Percentiles rank a stretch among this genome's conserved stretches.
Conservation (phyloP, 163 green algal genomes). For the Volvox carteri region DNA sequence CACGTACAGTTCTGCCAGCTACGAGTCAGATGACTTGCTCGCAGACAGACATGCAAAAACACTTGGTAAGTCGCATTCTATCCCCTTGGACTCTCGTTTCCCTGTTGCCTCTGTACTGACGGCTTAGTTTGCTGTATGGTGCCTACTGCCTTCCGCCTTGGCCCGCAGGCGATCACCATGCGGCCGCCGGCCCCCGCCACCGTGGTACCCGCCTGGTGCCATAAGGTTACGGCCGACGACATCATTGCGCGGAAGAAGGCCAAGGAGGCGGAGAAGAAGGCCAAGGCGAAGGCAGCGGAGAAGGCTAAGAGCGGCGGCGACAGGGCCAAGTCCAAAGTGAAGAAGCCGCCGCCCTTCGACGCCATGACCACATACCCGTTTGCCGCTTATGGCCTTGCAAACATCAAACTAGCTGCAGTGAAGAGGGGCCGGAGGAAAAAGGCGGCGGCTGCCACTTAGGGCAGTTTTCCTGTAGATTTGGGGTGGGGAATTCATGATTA, state of each 20-base stretch:
- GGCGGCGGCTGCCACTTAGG: not conserved
- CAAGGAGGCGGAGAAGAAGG: conserved; percentile 51
- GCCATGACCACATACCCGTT: conserved; percentile 30
- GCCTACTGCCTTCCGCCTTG: no score
- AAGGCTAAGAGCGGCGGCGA: conserved; percentile 12
- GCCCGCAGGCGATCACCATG: conserved; percentile 40
- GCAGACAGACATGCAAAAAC: no score
- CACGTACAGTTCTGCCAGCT: no score
- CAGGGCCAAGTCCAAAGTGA: conserved; percentile 22
- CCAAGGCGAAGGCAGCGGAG: not conserved
- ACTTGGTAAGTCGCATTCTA: no score
- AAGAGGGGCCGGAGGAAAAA: conserved; percentile 39
- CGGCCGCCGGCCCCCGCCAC: not conserved
- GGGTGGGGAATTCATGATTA: no score
- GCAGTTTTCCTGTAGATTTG: no score
- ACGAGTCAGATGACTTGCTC: no score
- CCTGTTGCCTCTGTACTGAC: no score
- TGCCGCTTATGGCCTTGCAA: conserved; percentile 25
- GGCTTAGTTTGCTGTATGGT: no score
- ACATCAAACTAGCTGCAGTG: conserved; percentile 38
- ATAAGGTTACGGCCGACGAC: conserved; percentile 41
- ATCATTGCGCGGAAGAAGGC: conserved; percentile 39
- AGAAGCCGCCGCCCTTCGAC: conserved; percentile 40
- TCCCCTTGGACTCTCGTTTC: no score
- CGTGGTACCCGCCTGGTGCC: conserved; percentile 16